These are phyloP conservation scores for Solanum microdontum DNA, from an alignment of 257 asterid species.

Conservation along the genomic window DNA sequence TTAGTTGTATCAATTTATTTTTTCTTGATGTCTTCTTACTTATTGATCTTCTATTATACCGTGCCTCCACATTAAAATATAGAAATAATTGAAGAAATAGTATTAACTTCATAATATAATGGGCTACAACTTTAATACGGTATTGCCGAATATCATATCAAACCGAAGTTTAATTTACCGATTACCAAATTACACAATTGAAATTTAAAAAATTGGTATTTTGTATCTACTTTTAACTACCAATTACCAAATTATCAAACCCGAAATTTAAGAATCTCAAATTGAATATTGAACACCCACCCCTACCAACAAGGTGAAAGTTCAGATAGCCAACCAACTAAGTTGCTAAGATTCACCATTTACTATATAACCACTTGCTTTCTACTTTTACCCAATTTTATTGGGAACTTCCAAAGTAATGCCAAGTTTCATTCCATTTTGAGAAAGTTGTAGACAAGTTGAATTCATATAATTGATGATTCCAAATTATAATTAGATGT, in stretches of 20 bases:
- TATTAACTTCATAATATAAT: too few species aligned
- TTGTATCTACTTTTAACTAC: background rate
- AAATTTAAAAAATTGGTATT: too few species aligned
- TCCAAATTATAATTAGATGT: background rate
- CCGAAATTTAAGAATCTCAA: background rate
- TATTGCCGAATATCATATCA: background rate
- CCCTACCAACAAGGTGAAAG: background rate
- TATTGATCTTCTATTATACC: background rate
- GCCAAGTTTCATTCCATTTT: background rate
- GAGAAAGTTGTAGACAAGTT: background rate
- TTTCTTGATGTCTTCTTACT: background rate
- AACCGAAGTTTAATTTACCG: background rate
- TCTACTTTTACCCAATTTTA: background rate
- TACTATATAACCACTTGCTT: background rate
- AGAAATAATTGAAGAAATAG: background rate
- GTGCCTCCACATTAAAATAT: background rate
- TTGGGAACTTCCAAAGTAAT: background rate
- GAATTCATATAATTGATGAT: background rate
- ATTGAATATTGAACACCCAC: background rate
- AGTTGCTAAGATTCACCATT: background rate
- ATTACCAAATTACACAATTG: background rate
- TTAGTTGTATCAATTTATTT: too few species aligned
- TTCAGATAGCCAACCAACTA: too few species aligned
- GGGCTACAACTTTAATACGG: background rate
- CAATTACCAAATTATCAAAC: background rate